Base-by-base conservation (phyloP, 2,329 filamentous ascomycete species). In the Alternaria ventricosa region DNA sequence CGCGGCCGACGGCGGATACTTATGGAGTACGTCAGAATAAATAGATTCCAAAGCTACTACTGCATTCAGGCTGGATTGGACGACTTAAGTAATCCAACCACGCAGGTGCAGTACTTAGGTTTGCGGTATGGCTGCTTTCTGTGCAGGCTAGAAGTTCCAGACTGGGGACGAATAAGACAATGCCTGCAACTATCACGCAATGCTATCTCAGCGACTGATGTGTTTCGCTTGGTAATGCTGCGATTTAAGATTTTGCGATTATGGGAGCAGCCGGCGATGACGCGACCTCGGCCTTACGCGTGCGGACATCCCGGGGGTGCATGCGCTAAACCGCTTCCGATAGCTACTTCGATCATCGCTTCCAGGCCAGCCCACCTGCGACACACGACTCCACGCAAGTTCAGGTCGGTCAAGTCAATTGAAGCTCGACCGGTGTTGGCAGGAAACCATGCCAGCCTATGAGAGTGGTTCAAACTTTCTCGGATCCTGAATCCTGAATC, bases 1-100 rank as follows among this genome's bases (percentile, higher is more conserved):
- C 59, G 63, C 57, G 61, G 71, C 67, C 57, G 55, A 60, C 8
- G 53, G 61, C 45, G 46, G 60, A 61, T 71, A 69, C 65, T 77
- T 78, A 74, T 73, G 70, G 57, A 69, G 74, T 76, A 74, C 75
- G 73, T 71, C 74, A 74, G 54, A 41, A 62, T 58, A 72, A 49
- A 61, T 64, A 67, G 57, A 62, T 46, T 33, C 27, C 20, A 53
- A 54, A 66, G 61, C 58, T 57, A 64, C 55, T 45, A 43, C 51
- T 36, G 51, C 44, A 56, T 59, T 63, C 51, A 57, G 57, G 57
- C 63, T 61, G 55, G 67, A 66, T 62, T 65, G 65, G 47, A 46
- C 36, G 25, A 54, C 25, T 63, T 78, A 78, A 76, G 70, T 78
- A 78, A 78, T 76, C 75, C 65, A 69, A 69, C 68, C 47, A 50